phyloP scores from a whole-genome alignment of 75 land plant species.

The Isoetes taiwanensis region DNA sequence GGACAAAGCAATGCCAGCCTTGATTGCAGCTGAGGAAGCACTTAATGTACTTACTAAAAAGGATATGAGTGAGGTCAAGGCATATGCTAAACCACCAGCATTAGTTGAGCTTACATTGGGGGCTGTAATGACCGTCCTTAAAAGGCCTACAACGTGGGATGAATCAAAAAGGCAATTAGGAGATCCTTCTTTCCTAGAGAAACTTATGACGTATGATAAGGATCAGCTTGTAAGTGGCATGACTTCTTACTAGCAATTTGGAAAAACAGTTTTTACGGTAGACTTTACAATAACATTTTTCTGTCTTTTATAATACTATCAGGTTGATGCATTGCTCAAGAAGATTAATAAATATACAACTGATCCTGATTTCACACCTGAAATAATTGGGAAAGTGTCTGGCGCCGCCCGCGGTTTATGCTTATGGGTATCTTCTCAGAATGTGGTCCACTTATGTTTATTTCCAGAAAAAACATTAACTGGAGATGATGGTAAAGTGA shows the following conservation, averaged over 20 bases:
- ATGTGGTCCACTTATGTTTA: neutral
- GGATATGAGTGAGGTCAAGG: constrained; percentile 28
- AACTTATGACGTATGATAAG: constrained; percentile 23
- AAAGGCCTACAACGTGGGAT: constrained; percentile 23
- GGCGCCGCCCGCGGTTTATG: constrained; percentile 26
- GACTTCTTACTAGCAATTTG: neutral
- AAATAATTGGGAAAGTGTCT: constrained; percentile 23
- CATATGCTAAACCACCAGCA: constrained; percentile 28
- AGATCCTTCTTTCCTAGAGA: constrained; percentile 19
- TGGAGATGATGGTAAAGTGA: no score
- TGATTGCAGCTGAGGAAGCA: constrained; percentile 23
- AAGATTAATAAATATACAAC: constrained; percentile 22
- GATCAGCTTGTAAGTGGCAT: constrained; percentile 14
- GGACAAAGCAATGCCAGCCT: constrained; percentile 26
- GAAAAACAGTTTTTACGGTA: neutral
- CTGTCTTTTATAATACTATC: neutral
- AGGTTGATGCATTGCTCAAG: constrained; percentile 18
- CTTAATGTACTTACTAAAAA: constrained; percentile 25
- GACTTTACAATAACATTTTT: neutral
- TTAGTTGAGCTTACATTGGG: constrained; percentile 21
- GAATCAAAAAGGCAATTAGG: constrained; percentile 20
- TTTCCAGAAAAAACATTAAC: no score
- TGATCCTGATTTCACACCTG: constrained; percentile 23
- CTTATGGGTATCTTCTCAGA: constrained; percentile 13
- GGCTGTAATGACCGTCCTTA: constrained; percentile 27